phyloP scores from a whole-genome alignment of 129 eudicot genomes.

The Lactuca sativa region DNA sequence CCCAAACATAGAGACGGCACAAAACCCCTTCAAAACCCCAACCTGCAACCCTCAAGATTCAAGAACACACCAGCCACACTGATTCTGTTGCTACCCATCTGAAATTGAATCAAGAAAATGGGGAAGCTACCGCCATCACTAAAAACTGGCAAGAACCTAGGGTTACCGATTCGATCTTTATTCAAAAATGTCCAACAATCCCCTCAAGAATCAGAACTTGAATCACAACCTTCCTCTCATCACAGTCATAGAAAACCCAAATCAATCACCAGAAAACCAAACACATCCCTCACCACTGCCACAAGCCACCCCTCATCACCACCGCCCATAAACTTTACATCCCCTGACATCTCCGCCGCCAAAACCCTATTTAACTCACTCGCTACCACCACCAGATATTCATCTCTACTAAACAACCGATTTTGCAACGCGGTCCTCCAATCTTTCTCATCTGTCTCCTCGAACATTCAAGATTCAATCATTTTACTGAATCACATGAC shows the following conservation, averaged over 20 bases:
- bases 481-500: conserved; percentile 63
- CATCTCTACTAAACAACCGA: conserved; percentile 35
- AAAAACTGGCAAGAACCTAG: conserved; percentile 27
- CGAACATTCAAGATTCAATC: conserved; percentile 51
- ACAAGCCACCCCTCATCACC: conserved; percentile 16
- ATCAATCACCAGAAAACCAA: conserved; percentile 22
- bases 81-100: neutral
- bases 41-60: neutral
- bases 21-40: conserved; percentile 8
- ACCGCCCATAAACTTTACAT: conserved; percentile 40
- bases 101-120: conserved; percentile 36
- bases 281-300: conserved; percentile 15
- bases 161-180: conserved; percentile 28
- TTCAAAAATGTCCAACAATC: conserved; percentile 11
- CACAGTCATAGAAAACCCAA: conserved; percentile 26
- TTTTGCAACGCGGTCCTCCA: conserved; percentile 59
- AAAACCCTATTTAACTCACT: conserved; percentile 68
- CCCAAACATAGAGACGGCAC: neutral
- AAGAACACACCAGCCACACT: neutral
- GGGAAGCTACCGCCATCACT: conserved; percentile 56
- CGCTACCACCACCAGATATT: conserved; percentile 19
- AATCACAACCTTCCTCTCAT: conserved; percentile 15
- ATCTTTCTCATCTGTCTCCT: conserved; percentile 47
- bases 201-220: conserved; percentile 6
- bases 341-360: conserved; percentile 71